Evolutionary conservation across 2,329 filamentous ascomycete species (phyloP).

Genomic region (Botrytis paeoniae): DNA sequence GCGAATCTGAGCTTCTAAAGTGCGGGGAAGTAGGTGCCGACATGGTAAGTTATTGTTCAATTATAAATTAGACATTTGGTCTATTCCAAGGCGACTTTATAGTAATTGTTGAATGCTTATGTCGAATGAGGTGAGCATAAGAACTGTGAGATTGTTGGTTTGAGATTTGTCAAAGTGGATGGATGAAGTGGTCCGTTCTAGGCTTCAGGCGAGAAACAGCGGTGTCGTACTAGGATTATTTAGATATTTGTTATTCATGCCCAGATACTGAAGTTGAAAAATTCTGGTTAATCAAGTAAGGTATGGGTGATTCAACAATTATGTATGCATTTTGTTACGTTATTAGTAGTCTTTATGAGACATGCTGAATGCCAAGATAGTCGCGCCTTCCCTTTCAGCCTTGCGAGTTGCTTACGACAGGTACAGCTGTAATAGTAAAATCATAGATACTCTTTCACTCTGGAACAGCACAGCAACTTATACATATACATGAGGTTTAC

Average conservation of each 20-base stretch:
- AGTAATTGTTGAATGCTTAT: constrained; percentile 1
- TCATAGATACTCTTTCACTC: neutral
- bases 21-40: constrained; percentile 18
- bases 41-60: constrained; percentile 7
- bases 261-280: neutral
- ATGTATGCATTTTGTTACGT: neutral
- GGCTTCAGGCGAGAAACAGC: constrained; percentile 19
- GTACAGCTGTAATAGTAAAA: neutral
- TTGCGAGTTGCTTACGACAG: constrained; percentile 1
- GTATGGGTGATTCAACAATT: neutral
- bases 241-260: constrained; percentile 10
- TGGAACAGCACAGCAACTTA: neutral
- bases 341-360: constrained; percentile 6
- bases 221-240: constrained; percentile 15
- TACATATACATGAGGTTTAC: neutral
- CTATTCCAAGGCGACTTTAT: neutral
- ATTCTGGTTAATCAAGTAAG: neutral
- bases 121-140: constrained; percentile 6
- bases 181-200: constrained; percentile 15
- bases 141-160: constrained; percentile 11
- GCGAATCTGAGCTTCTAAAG: constrained; percentile 17
- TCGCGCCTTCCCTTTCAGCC: constrained; percentile 11
- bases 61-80: neutral
- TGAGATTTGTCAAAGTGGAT: constrained; percentile 19
- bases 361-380: constrained; percentile 1